phyloP scores from a whole-genome alignment of 2,329 filamentous ascomycete species.

The Microsporum canis region DNA sequence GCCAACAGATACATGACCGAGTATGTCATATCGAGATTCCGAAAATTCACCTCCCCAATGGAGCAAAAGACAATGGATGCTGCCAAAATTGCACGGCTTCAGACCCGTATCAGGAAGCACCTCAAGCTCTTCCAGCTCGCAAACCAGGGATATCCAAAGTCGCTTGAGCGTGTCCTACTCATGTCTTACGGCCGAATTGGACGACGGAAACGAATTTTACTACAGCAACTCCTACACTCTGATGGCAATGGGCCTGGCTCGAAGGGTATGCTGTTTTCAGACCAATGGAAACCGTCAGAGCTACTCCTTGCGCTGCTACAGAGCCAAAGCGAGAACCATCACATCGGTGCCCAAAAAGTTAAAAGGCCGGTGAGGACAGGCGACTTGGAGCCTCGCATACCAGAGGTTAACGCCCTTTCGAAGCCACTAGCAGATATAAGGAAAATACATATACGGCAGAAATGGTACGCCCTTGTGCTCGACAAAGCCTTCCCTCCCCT shows the following conservation, averaged over 20 bases:
- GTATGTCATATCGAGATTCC: slow-evolving; percentile 41
- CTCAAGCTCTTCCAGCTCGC: slow-evolving; percentile 40
- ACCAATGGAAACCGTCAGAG: slow-evolving; percentile 8
- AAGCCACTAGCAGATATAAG: slow-evolving; percentile 23
- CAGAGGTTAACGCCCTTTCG: slow-evolving; percentile 28
- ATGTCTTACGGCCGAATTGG: slow-evolving; percentile 49
- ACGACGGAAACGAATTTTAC: slow-evolving; percentile 39
- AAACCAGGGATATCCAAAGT: slow-evolving; percentile 43
- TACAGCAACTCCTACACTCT: slow-evolving; percentile 21
- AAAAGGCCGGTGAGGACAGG: slow-evolving; percentile 8
- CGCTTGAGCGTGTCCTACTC: slow-evolving; percentile 43
- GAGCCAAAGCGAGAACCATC: slow-evolving; percentile 10
- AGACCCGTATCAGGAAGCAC: slow-evolving; percentile 24
- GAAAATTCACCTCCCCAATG: slow-evolving; percentile 24
- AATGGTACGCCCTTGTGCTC: slow-evolving; percentile 28
- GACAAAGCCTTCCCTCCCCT: slow-evolving; percentile 29
- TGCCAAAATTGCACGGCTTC: slow-evolving; percentile 10
- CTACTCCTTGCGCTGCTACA: slow-evolving; percentile 5
- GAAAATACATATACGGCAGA: slow-evolving; percentile 24
- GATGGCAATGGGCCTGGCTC: slow-evolving; percentile 9
- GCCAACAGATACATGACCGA: slow-evolving; percentile 41
- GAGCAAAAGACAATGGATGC: not conserved
- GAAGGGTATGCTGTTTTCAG: slow-evolving; percentile 8
- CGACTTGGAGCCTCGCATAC: slow-evolving; percentile 21
- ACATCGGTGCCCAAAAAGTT: slow-evolving; percentile 19